Base-by-base conservation (phyloP, 306 rosid species). In the Begonia masoniana region DNA sequence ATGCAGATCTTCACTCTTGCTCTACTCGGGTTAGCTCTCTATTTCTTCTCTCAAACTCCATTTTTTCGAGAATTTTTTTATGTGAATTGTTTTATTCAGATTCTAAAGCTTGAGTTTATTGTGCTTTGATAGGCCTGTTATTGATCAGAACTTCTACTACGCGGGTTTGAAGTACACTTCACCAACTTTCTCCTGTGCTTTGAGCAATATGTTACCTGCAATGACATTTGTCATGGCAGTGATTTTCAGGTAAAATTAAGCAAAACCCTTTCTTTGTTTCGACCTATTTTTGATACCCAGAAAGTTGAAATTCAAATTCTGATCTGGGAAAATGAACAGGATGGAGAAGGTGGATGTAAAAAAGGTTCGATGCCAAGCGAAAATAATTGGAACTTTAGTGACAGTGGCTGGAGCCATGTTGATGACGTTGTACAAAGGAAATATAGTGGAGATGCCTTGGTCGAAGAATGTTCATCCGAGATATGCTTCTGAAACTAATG, bases 161-260 rank as follows among this genome's bases (percentile, higher is more conserved):
- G 95, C 89, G 15, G 97, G 97, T 10, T 50, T 88, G 79, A 88
- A 88, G 57, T 65, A 61, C 21, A 88, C 95, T 1, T 80, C 97
- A 1, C 97, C 97, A 35, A 88, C 97, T 10, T 88, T 84, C 82
- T 71, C 95, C 1, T 84, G 97, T 60, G 95, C 97, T 65, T 71
- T 88, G 78, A 88, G 89, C 79, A 88, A 88, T 73, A 51, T 85
- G 67, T 86, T 88, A 42, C 97, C 97, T 1, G 97, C 97, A 21
- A 84, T 88, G 87, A 84, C 97, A 12, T 88, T 88, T 59, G 70
- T 76, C 13, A 64, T 88, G 83, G 95, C 95, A 1, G 75, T 82
- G 66, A 61, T 88, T 64, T 88, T 71, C 82, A 17, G 97, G 97
- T 88, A 75, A 15, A 16, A 42, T 14, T 5, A 21, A 3, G 35